Percentiles rank a stretch among this genome's conserved stretches.
Conservation (phyloP, 2,329 filamentous ascomycete genomes). For the Trichophyton benhamiae region DNA sequence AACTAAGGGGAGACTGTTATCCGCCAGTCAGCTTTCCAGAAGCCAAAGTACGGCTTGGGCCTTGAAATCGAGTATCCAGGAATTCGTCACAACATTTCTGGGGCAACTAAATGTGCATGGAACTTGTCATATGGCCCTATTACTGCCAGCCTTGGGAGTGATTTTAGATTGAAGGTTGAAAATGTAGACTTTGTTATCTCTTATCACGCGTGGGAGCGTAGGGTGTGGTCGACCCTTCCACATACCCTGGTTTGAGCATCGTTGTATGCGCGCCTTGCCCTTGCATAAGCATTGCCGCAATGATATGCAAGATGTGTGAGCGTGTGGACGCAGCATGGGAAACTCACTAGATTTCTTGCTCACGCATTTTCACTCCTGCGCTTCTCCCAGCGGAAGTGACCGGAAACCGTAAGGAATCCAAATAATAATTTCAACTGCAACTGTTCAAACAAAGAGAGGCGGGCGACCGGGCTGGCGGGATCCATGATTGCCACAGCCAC, state of each 20-base stretch:
- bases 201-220: background rate
- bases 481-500: background rate
- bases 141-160: background rate
- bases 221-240: background rate
- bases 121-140: background rate
- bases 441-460: background rate
- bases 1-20: background rate
- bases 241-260: background rate
- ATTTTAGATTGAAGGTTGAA: background rate
- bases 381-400: background rate
- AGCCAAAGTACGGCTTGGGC: background rate
- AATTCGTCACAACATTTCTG: background rate
- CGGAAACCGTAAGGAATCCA: background rate
- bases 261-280: background rate
- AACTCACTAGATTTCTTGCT: background rate
- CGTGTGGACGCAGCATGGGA: background rate
- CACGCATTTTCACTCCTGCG: background rate
- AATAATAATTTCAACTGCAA: background rate
- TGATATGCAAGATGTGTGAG: background rate
- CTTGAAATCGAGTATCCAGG: background rate
- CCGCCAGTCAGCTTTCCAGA: background rate
- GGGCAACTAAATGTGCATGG: background rate
- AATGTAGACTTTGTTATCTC: background rate
- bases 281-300: constrained; percentile 1
- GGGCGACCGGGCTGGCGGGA: background rate